phyloP scores from a whole-genome alignment of 768 basidiomycete species.

The Rhodotorula sphaerocarpa region DNA sequence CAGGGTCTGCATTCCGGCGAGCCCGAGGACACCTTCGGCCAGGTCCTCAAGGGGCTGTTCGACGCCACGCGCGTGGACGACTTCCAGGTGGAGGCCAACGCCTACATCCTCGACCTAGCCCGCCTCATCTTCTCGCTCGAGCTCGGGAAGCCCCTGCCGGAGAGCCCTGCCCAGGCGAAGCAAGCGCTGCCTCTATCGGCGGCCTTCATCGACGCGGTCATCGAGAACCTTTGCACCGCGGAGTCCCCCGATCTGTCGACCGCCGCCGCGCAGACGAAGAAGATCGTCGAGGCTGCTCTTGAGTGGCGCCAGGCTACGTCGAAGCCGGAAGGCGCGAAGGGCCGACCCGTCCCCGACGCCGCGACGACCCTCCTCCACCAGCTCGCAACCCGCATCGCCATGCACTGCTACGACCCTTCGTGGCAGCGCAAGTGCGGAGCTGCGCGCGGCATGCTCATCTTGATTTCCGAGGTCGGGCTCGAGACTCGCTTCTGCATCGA shows the following conservation, averaged over 20 bases:
- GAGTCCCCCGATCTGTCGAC: constrained; percentile 30
- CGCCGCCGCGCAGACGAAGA: constrained; percentile 37
- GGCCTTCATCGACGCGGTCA: constrained; percentile 61
- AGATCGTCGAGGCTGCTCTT: constrained; percentile 57
- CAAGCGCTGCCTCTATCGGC: constrained; percentile 40
- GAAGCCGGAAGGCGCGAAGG: constrained; percentile 2
- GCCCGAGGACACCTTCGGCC: constrained; percentile 63
- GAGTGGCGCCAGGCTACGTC: constrained; percentile 46
- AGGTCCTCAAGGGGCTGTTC: constrained; percentile 65
- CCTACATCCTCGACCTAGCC: constrained; percentile 62
- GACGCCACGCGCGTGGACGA: constrained; percentile 66
- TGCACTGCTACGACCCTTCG: constrained; percentile 80
- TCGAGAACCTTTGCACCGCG: constrained; percentile 57
- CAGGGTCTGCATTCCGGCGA: constrained; percentile 68
- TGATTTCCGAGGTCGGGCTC: constrained; percentile 63
- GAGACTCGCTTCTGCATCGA: constrained; percentile 72
- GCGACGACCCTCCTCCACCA: constrained; percentile 58
- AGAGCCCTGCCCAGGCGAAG: constrained; percentile 38
- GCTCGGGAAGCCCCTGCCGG: constrained; percentile 47
- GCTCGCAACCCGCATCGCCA: constrained; percentile 70
- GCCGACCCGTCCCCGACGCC: constrained; percentile 39
- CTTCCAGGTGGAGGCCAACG: constrained; percentile 59
- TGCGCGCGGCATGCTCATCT: constrained; percentile 70
- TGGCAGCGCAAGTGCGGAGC: constrained; percentile 87
- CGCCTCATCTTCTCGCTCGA: constrained; percentile 67